Evolutionary conservation across 2,329 filamentous ascomycete species (phyloP).

Genomic region (Grosmannia clavigera): DNA sequence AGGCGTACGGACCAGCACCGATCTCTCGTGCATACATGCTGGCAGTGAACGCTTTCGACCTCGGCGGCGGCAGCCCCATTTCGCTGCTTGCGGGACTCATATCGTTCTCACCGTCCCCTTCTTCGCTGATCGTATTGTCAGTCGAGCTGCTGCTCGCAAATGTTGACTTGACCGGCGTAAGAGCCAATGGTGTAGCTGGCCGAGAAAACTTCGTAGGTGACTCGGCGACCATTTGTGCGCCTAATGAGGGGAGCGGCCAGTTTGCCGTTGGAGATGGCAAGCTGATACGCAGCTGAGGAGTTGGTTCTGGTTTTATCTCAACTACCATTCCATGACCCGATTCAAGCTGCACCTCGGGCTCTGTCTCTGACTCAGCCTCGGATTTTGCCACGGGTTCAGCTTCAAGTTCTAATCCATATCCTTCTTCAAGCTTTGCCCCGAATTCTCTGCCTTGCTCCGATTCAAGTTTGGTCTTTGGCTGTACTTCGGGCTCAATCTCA

Average conservation of each 20-base stretch:
- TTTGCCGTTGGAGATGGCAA: slow-evolving; percentile 8
- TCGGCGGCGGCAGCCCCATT: neutral
- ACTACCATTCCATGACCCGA: neutral
- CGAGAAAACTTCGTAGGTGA: neutral
- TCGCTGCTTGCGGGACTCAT: neutral
- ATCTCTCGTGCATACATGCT: slow-evolving; percentile 13
- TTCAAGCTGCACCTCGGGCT: neutral
- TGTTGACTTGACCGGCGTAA: neutral
- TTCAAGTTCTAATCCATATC: neutral
- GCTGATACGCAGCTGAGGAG: neutral
- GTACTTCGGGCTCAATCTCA: neutral
- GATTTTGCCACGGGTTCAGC: neutral
- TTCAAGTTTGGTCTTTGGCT: neutral
- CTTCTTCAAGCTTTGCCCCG: no score
- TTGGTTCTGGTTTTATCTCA: neutral
- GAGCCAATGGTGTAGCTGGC: neutral
- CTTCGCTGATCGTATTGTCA: neutral
- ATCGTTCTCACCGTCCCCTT: neutral
- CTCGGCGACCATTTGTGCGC: neutral
- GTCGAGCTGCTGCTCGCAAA: neutral
- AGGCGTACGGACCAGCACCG: slow-evolving; percentile 11
- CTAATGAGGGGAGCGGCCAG: slow-evolving; percentile 11
- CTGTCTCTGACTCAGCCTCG: neutral
- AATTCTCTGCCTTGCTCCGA: neutral
- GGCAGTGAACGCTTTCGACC: slow-evolving; percentile 9